A percentile compares a stretch with the other conserved stretches of the same genome.
Evolutionary conservation across 257 asterid species (phyloP).

Genomic region (Craterostigma plantagineum): DNA sequence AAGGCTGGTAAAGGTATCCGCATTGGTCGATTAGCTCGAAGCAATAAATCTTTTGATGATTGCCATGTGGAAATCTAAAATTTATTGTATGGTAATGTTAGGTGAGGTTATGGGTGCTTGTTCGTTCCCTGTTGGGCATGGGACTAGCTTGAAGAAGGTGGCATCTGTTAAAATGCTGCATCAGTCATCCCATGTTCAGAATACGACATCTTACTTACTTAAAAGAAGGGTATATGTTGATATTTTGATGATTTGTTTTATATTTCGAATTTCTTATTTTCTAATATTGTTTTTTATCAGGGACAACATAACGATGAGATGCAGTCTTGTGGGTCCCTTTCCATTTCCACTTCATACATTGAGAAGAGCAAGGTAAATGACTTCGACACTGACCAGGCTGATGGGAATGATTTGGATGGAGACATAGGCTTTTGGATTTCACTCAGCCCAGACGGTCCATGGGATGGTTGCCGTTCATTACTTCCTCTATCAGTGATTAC

Average conservation of each 20-base stretch:
- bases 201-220: conserved; percentile 41
- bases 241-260: conserved; percentile 3
- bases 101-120: conserved; percentile 98
- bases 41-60: not conserved
- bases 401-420: conserved; percentile 28
- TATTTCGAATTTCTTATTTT: conserved; percentile 8
- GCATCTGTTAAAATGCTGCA: conserved; percentile 82
- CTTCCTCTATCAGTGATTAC: conserved; percentile 73
- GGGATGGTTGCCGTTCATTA: conserved; percentile 91
- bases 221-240: conserved; percentile 39
- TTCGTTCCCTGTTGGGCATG: conserved; percentile 68
- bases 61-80: not conserved
- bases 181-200: conserved; percentile 43
- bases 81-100: conserved; percentile 13
- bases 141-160: conserved; percentile 53
- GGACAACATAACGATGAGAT: conserved; percentile 39
- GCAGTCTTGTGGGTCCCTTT: conserved; percentile 36
- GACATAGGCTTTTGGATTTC: conserved; percentile 87
- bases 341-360: conserved; percentile 57
- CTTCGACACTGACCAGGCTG: conserved; percentile 26
- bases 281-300: conserved; percentile 22
- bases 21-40: not conserved
- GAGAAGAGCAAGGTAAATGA: conserved; percentile 52
- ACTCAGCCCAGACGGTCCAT: conserved; percentile 67
- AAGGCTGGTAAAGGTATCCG: conserved; percentile 95